Evolutionary conservation across 805 yeast species (phyloP), one percentile per base, ranked within the genome.

Genomic region (Naumovozyma castellii): DNA sequence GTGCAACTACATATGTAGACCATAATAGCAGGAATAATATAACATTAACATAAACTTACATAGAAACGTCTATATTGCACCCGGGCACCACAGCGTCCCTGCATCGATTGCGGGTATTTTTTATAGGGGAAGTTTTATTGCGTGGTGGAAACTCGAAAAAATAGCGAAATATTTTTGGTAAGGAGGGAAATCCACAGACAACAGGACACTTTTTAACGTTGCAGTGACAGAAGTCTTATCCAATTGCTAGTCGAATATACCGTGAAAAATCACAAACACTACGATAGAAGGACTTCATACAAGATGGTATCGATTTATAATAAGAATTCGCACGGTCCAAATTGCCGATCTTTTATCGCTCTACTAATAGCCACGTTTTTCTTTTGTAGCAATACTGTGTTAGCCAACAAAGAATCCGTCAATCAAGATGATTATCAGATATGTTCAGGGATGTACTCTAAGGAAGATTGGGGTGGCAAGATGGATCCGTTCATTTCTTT

Each of bases 371-470:
- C 27, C 27, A 6, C 10, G 6, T 22, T 22, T 6, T 22, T 22
- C 9, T 22, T 22, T 6, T 22, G 27, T 22, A 22, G 9, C 10
- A 22, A 22, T 22, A 22, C 50, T 22, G 54, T 45, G 3, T 14
- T 19, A 16, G 70, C 67, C 18, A 66, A 67, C 46, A 61, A 64
- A 53, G 80, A 72, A 22, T 54, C 55, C 18, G 68, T 85, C 46
- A 71, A 72, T 35, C 59, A 72, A 13, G 61, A 53, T 9, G 64
- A 73, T 36, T 68, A 79, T 14, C 92, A 84, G 53, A 75, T 76
- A 18, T 90, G 98, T 59, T 72, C 87, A 3, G 98, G 98, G 28
- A 81, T 90, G 78, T 90, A 90, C 64, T 74, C 88, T 41, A 79
- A 78, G 50, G 68, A 75, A 35, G 94, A 88, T 54, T 84, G 94